Evolutionary conservation across 2,329 filamentous ascomycete genomes (phyloP), one percentile per base, ranked within the genome.

Genomic region (Parastagonospora nodorum): DNA sequence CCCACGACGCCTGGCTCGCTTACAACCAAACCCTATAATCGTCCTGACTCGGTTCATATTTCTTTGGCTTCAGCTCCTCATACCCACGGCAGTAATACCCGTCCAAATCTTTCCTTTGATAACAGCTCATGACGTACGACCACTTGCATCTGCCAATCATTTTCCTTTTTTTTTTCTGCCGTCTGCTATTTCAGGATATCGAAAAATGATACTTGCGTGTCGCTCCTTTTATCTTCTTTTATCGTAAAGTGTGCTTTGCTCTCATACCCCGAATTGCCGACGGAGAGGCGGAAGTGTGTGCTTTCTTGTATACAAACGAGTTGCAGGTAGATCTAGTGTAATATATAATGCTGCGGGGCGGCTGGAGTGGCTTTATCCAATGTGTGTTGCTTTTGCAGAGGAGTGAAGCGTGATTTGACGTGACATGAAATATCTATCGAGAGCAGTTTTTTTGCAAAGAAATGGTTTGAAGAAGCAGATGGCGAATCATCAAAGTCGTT

Each of bases 1-100:
- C 69, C n/a, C 69, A 74, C 33, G 67, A 71, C 41, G 71, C 69
- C 32, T 73, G 71, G 71, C 53, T 68, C 31, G 65, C 66, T 6
- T 72, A 72, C 49, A 58, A 53, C 32, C 69, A 73, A 55, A 52
- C 58, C 32, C 9, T 50, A 27, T 60, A 60, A 55, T 29, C 29
- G 38, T 16, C 37, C 29, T 29, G 14, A 14, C 19, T 29, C 40
- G 15, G 12, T 31, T 16, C 24, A 16, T 33, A n/a, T 30, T n/a
- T 15, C 38, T 19, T n/a, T 32, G 31, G 44, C 40, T 30, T 51
- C 35, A 55, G 35, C 30, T 47, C 52, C 28, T 33, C 16, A 51
- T 29, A 42, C 40, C 50, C 36, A 31, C 32, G 36, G 28, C 29
- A 12, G 36, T n/a, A 36, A 9, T n/a, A 9, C 14, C 33, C 33